Percentiles rank a stretch among this genome's conserved stretches.
phyloP scores from a whole-genome alignment of 495 filamentous ascomycete genomes.

The Neurospora sp. region DNA sequence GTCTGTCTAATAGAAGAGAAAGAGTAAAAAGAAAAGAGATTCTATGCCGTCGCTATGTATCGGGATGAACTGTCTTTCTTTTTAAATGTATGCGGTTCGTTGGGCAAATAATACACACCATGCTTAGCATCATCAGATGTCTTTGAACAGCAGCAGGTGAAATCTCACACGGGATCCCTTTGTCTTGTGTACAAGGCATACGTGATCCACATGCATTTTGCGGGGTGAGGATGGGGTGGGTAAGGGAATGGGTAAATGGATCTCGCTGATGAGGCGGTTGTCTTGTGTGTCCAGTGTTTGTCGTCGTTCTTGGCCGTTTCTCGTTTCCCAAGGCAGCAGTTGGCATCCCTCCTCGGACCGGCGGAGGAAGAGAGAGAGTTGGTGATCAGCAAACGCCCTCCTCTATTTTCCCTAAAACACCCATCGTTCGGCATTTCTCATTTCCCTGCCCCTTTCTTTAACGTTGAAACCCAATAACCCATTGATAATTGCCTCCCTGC shows the following conservation, averaged over 20 bases:
- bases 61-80: neutral
- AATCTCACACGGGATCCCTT: neutral
- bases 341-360: neutral
- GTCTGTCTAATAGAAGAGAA: neutral
- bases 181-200: neutral
- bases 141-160: neutral
- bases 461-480: neutral
- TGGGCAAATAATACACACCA: neutral
- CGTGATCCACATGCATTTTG: neutral
- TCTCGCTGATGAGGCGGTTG: neutral
- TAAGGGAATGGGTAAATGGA: neutral
- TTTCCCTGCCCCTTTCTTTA: neutral
- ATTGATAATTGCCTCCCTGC: neutral
- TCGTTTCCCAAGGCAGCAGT: neutral
- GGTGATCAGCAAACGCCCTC: neutral
- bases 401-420: neutral
- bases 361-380: neutral
- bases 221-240: neutral
- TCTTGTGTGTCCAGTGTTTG: neutral
- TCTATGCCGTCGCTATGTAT: neutral
- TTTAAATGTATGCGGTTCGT: neutral
- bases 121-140: neutral
- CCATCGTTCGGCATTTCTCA: neutral
- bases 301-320: neutral
- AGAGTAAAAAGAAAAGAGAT: neutral